A percentile compares a stretch with the other conserved stretches of the same genome.
These are phyloP conservation scores for Populus hybrid DNA, from an alignment of 441 rosid species.

Conservation along the genomic window DNA sequence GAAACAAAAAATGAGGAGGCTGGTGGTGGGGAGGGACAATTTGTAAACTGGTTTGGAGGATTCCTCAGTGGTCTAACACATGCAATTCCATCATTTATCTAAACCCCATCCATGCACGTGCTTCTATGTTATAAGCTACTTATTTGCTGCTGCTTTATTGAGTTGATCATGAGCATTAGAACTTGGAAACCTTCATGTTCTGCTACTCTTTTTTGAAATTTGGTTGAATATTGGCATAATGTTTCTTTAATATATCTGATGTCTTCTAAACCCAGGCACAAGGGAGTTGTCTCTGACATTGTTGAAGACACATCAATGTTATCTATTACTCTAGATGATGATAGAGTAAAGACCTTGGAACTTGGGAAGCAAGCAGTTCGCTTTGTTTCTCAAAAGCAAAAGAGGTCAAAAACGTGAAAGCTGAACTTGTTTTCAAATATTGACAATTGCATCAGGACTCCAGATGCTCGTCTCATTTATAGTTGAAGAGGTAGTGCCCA, in stretches of 20 bases:
- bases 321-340: conserved; percentile 68
- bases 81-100: not conserved
- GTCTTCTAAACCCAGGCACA: conserved; percentile 55
- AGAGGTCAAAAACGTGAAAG: conserved; percentile 53
- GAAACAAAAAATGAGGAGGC: not conserved
- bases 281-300: conserved; percentile 65
- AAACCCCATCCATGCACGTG: conserved; percentile 3
- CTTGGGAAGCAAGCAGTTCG: conserved; percentile 88
- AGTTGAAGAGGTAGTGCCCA: conserved; percentile 18
- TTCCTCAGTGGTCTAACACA: not conserved
- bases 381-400: conserved; percentile 80
- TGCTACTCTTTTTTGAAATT: not conserved
- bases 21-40: not conserved
- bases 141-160: not conserved
- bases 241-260: not conserved
- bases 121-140: not conserved
- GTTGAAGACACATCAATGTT: conserved; percentile 51
- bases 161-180: not conserved
- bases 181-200: not conserved
- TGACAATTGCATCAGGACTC: conserved; percentile 2
- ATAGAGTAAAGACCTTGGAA: conserved; percentile 66
- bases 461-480: conserved; percentile 17
- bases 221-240: not conserved
- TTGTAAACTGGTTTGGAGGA: not conserved
- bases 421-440: not conserved